These are phyloP conservation scores for Fraxinus greggii DNA, from an alignment of 305 asterid genomes.

Conservation along the genomic window DNA sequence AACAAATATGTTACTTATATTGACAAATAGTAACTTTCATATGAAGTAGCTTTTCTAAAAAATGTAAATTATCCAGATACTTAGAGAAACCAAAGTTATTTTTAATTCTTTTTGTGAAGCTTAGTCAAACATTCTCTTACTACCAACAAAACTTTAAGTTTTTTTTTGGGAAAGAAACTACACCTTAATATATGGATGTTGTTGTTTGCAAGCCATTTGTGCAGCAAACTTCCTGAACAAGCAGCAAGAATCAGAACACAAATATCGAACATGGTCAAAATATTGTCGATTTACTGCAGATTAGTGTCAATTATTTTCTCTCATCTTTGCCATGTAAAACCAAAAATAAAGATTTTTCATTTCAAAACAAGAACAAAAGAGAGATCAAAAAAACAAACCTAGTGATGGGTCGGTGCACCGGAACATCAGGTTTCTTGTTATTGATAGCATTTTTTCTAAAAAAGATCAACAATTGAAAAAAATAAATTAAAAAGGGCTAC, in stretches of 20 bases:
- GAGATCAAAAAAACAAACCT: conserved; percentile 47
- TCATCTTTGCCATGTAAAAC: neutral
- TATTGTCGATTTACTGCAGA: neutral
- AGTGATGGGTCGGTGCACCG: conserved; percentile 70
- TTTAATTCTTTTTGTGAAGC: neutral
- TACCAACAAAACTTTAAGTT: neutral
- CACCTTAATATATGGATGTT: conserved; percentile 42
- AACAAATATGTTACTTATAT: neutral
- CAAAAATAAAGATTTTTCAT: neutral
- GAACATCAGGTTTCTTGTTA: conserved; percentile 43
- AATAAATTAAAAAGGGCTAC: neutral
- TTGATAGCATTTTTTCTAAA: conserved; percentile 46
- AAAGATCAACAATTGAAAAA: conserved; percentile 5
- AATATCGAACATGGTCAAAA: neutral
- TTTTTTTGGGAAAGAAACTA: neutral
- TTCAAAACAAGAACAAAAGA: conserved; percentile 16
- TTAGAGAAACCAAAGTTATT: neutral
- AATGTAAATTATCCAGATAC: neutral
- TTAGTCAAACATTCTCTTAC: neutral
- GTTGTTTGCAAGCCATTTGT: conserved; percentile 53
- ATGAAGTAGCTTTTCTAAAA: neutral
- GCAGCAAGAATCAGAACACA: conserved; percentile 13
- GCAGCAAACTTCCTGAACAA: conserved; percentile 57
- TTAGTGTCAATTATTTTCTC: neutral
- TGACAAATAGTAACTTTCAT: neutral